phyloP scores from a whole-genome alignment of 1,284 basidiomycete genomes.

The Macrocystidia cucumis region DNA sequence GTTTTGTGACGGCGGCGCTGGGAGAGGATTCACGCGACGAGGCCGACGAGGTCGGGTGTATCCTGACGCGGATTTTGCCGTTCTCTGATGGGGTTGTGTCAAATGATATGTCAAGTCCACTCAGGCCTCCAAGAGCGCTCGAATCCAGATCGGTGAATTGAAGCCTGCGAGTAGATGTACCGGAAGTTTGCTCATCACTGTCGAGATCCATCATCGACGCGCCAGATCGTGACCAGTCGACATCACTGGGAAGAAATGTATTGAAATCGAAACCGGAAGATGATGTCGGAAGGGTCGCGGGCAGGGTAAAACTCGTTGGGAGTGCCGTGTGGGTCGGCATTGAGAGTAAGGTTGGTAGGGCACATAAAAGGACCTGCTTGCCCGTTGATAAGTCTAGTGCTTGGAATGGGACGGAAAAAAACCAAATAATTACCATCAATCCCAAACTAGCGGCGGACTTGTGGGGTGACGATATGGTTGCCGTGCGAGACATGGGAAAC shows the following conservation, averaged over 20 bases:
- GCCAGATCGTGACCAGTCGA: slow-evolving; percentile 44
- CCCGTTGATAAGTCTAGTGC: slow-evolving; percentile 13
- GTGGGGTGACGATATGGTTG: slow-evolving; percentile 30
- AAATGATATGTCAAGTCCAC: slow-evolving; percentile 64
- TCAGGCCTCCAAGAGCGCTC: slow-evolving; percentile 39
- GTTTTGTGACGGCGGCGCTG: slow-evolving; percentile 16
- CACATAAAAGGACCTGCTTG: slow-evolving; percentile 61
- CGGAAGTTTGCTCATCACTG: slow-evolving; percentile 26
- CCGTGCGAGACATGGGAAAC: slow-evolving; percentile 30
- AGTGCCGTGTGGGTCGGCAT: slow-evolving; percentile 46
- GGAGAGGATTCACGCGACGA: slow-evolving; percentile 30
- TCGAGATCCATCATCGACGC: slow-evolving; percentile 47
- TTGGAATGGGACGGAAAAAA: slow-evolving; percentile 11
- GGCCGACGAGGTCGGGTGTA: slow-evolving; percentile 49
- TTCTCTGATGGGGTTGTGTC: slow-evolving; percentile 54
- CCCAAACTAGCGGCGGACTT: slow-evolving; percentile 58
- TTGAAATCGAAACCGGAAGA: slow-evolving; percentile 43
- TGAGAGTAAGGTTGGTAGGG: slow-evolving; percentile 66
- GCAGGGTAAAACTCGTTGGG: slow-evolving; percentile 47
- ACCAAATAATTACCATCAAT: slow-evolving; percentile 60
- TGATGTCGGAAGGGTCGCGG: slow-evolving; percentile 35
- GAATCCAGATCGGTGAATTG: slow-evolving; percentile 46
- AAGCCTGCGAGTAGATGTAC: slow-evolving; percentile 33
- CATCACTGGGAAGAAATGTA: slow-evolving; percentile 39
- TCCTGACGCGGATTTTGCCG: slow-evolving; percentile 66